A percentile compares a stretch with the other conserved stretches of the same genome.
Conservation (phyloP, 1,284 basidiomycete genomes). For the Tilletia walkeri region DNA sequence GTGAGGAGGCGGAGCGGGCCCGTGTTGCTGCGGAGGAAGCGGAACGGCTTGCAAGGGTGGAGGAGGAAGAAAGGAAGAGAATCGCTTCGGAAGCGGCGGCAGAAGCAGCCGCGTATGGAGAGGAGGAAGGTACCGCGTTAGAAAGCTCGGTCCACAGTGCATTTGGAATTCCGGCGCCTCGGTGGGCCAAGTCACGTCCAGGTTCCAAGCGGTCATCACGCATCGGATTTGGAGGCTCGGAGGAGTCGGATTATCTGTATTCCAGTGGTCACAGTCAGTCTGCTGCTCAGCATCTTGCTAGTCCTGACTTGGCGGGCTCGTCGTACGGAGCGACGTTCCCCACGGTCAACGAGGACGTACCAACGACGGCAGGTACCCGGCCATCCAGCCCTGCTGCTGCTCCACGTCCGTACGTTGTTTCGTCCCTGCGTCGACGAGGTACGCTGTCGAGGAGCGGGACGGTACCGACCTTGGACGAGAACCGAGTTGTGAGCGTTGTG, state of each 20-base stretch:
- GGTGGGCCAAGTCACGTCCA: not conserved
- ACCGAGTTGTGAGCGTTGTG: too few species aligned
- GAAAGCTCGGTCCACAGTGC: conserved; percentile 8
- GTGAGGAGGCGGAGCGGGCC: not conserved
- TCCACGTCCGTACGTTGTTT: too few species aligned
- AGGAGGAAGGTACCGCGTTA: not conserved
- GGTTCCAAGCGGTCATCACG: conserved; percentile 1
- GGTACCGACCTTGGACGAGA: too few species aligned
- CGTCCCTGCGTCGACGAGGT: too few species aligned
- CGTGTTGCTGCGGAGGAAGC: too few species aligned
- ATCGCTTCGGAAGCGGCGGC: not conserved
- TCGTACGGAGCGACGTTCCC: not conserved
- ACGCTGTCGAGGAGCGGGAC: too few species aligned
- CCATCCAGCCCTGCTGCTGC: too few species aligned
- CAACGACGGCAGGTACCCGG: too few species aligned
- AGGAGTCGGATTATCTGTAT: not conserved
- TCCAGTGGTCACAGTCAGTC: not conserved
- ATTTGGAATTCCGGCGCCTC: conserved; percentile 1
- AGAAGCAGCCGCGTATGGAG: not conserved
- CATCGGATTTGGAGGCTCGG: not conserved
- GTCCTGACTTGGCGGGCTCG: not conserved
- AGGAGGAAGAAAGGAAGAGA: not conserved
- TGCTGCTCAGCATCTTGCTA: not conserved
- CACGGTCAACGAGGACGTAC: too few species aligned
- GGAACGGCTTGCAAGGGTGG: too few species aligned